These are phyloP conservation scores for Psilocybe cyanescens DNA, from an alignment of 768 basidiomycete species.

Conservation along the genomic window DNA sequence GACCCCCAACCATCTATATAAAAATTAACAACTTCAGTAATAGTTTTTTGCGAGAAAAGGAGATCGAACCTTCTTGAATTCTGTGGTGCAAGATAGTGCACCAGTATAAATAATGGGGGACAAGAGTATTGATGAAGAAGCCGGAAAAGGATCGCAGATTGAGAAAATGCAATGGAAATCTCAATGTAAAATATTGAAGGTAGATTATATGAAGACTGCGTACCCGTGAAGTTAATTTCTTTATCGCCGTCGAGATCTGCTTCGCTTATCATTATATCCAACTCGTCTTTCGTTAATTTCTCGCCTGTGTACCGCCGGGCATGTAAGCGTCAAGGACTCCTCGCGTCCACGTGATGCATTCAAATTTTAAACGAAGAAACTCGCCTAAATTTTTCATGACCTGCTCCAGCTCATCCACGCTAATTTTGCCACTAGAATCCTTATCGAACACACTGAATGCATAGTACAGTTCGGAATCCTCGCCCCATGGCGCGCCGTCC, in stretches of 20 bases:
- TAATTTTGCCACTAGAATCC: conserved; percentile 94
- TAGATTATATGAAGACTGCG: conserved; percentile 19
- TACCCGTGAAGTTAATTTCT: conserved; percentile 83
- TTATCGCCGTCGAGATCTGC: conserved; percentile 91
- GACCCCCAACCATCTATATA: conserved; percentile 6
- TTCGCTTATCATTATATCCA: conserved; percentile 94
- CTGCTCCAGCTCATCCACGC: conserved; percentile 81
- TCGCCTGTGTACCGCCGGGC: conserved; percentile 52
- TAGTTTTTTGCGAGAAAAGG: neutral
- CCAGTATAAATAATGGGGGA: too few species aligned
- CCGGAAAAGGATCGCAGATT: too few species aligned
- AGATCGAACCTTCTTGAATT: conserved; percentile 71
- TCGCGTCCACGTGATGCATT: neutral
- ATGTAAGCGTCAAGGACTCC: neutral
- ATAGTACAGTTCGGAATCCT: conserved; percentile 57
- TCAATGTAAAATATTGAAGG: too few species aligned
- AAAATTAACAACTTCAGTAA: neutral
- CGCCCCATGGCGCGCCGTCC: neutral
- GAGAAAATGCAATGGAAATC: neutral
- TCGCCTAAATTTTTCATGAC: conserved; percentile 91
- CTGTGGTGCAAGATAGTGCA: conserved; percentile 34
- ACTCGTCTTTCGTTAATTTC: conserved; percentile 81
- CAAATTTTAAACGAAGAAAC: neutral
- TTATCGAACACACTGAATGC: conserved; percentile 98
- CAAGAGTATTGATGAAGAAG: too few species aligned